A percentile compares a stretch with the other conserved stretches of the same genome.
Conservation (phyloP, 768 basidiomycete genomes). For the Serpula lacrymans region DNA sequence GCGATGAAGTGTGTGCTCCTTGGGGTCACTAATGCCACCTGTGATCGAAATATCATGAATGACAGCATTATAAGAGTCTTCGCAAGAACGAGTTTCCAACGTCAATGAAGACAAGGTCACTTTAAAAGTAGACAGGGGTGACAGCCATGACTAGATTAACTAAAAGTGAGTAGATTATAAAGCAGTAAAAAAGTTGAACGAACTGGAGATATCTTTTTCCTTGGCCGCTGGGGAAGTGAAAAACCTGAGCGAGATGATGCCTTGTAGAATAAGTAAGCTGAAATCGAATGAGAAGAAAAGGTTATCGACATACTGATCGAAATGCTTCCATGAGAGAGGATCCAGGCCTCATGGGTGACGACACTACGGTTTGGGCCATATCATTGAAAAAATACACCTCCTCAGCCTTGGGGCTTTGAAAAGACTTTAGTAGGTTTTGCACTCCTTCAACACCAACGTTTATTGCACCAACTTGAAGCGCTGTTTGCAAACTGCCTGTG, state of each 20-base stretch:
- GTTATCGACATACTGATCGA: no score
- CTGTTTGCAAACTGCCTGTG: conserved; percentile 46
- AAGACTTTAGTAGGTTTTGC: conserved; percentile 10
- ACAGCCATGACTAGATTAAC: conserved; percentile 39
- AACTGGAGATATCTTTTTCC: no score
- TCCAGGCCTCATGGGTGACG: no score
- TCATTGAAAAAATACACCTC: no score
- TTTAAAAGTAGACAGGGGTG: conserved; percentile 40
- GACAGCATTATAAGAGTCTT: conserved; percentile 39
- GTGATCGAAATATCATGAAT: conserved; percentile 39
- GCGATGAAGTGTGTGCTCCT: conserved; percentile 41
- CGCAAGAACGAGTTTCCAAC: conserved; percentile 34
- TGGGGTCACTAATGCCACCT: conserved; percentile 47
- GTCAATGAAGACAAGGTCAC: conserved; percentile 48
- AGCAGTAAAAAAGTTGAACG: conserved; percentile 13
- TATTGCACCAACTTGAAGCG: conserved; percentile 44
- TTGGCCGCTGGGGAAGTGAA: no score
- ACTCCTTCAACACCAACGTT: conserved; percentile 44
- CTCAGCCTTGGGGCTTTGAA: conserved; percentile 8
- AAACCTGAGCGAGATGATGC: no score
- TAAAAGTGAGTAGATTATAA: neutral
- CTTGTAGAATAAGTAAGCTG: no score
- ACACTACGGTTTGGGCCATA: no score
- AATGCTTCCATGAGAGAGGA: no score
- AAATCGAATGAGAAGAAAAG: no score